Base-by-base conservation (phyloP, 2,329 filamentous ascomycete species). In the Grosmannia serpens region DNA sequence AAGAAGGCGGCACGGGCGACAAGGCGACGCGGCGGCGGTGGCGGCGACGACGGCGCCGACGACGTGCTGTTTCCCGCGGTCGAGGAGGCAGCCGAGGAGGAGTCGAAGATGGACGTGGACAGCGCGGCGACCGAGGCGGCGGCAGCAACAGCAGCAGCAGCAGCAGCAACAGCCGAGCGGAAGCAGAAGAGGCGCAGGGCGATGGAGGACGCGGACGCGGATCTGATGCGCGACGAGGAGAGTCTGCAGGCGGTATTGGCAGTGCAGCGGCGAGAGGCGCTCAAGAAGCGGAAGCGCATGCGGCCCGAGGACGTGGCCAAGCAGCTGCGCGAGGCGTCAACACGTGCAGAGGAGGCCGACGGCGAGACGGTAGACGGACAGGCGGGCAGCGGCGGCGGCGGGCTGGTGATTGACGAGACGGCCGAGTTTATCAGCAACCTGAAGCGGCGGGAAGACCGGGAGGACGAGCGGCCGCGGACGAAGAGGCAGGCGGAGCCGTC, bases 391-490 rank as follows among this genome's bases (percentile, higher is more conserved):
- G 55, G 2, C 9, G 68, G 66, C 2, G 74, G 73, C 33, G 92
- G 91, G 1, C 76, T 99, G 1, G 82, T 96, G n/a, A 91, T 99
- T 59, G 92, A 96, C 61, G 94, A 96, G 68, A 96, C 92, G 0
- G 91, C 91, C 0, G 91, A 96, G 66, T 99, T 99, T 66, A 88
- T 99, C 33, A 87, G 91, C 29, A 90, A 90, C 58, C 73, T 99
- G 58, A 87, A 86, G 67, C 87, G 86, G 60, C 83, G 86, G 17
- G 80, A 77, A 24, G 76, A 78, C 9, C 74, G 78, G 3, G 78
- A 82, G 58, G 75, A 78, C 17, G 79, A 68, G 74, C 87, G 71
- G 73, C 79, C 67, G 62, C 77, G 65, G 31, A 58, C 69, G 67
- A 79, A 71, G 67, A 31, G 47, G 38, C 27, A 38, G 54, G 22